Percentiles rank a stretch among this genome's conserved stretches.
These are phyloP conservation scores for Leersia perrieri DNA, from an alignment of 176 grass and related monocot genomes.

Conservation along the genomic window DNA sequence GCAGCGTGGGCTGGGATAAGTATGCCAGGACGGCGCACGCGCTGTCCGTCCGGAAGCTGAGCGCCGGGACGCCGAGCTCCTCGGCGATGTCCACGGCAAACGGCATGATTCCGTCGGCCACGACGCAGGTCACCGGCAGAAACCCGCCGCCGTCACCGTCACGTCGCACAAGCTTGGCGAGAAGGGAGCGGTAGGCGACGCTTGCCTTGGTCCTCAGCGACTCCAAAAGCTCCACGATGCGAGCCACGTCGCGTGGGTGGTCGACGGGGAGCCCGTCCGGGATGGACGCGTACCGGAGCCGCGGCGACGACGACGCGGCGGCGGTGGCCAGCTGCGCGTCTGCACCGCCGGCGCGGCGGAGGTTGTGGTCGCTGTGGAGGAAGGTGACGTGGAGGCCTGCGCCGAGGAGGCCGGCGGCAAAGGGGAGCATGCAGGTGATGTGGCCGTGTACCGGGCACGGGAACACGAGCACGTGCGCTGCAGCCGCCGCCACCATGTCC, in stretches of 20 bases:
- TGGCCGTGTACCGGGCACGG: slow-evolving; percentile 49
- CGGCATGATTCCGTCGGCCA: slow-evolving; percentile 34
- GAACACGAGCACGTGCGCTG: slow-evolving; percentile 40
- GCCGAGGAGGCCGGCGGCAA: slow-evolving; percentile 36
- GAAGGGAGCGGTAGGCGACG: slow-evolving; percentile 16
- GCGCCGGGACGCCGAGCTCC: slow-evolving; percentile 44
- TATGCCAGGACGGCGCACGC: slow-evolving; percentile 32
- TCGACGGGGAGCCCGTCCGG: slow-evolving; percentile 48
- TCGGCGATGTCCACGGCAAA: slow-evolving; percentile 34
- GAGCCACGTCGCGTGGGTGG: slow-evolving; percentile 8
- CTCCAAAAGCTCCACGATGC: slow-evolving; percentile 15
- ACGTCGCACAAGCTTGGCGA: neutral
- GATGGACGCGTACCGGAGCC: slow-evolving; percentile 35
- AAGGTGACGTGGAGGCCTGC: slow-evolving; percentile 49
- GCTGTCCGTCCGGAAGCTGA: slow-evolving; percentile 51
- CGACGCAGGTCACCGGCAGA: slow-evolving; percentile 46
- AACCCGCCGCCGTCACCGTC: neutral
- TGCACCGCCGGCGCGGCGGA: neutral
- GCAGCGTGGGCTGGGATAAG: slow-evolving; percentile 31
- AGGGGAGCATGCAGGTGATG: slow-evolving; percentile 46
- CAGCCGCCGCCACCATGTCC: neutral
- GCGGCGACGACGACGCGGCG: slow-evolving; percentile 13
- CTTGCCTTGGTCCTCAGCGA: slow-evolving; percentile 12
- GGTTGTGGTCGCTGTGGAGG: slow-evolving; percentile 42
- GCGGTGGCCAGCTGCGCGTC: neutral